phyloP scores from a whole-genome alignment of 495 filamentous ascomycete genomes.

The Hypomontagnella submonticulosa region DNA sequence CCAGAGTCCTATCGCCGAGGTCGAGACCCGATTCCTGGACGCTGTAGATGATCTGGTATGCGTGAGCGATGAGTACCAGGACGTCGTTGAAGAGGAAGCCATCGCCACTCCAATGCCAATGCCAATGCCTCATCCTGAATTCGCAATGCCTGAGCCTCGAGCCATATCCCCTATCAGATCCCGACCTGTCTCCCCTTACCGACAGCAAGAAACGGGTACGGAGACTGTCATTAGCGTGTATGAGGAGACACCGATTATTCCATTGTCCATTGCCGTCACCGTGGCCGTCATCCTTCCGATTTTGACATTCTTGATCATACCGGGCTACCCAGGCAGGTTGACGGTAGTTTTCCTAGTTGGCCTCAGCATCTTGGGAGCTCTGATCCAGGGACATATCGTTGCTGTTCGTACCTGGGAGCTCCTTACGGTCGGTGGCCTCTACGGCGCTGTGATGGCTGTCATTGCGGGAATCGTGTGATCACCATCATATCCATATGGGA shows the following conservation, averaged over 20 bases:
- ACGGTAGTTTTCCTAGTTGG: conserved; percentile 59
- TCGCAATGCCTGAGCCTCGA: conserved; percentile 20
- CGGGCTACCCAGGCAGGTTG: conserved; percentile 65
- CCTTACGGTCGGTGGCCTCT: conserved; percentile 51
- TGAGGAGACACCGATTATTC: conserved; percentile 37
- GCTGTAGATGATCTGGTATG: conserved; percentile 72
- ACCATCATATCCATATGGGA: not conserved
- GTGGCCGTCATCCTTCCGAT: conserved; percentile 68
- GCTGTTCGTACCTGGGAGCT: conserved; percentile 45
- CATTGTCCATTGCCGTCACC: conserved; percentile 63
- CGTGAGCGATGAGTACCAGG: conserved; percentile 49
- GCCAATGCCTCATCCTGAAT: conserved; percentile 37
- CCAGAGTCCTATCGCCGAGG: conserved; percentile 68
- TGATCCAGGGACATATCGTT: conserved; percentile 49
- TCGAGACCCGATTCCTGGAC: conserved; percentile 77
- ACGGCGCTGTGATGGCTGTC: conserved; percentile 58
- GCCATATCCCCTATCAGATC: conserved; percentile 36
- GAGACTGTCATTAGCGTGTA: conserved; percentile 29
- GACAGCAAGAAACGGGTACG: conserved; percentile 29
- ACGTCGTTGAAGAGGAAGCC: conserved; percentile 37
- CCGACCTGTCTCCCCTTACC: conserved; percentile 36
- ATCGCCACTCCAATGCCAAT: conserved; percentile 36
- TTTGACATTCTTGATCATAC: conserved; percentile 66
- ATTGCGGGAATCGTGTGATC: conserved; percentile 52
- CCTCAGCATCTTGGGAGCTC: conserved; percentile 40